Base-by-base conservation (phyloP, 2,329 filamentous ascomycete genomes). In the Monilinia laxa region DNA sequence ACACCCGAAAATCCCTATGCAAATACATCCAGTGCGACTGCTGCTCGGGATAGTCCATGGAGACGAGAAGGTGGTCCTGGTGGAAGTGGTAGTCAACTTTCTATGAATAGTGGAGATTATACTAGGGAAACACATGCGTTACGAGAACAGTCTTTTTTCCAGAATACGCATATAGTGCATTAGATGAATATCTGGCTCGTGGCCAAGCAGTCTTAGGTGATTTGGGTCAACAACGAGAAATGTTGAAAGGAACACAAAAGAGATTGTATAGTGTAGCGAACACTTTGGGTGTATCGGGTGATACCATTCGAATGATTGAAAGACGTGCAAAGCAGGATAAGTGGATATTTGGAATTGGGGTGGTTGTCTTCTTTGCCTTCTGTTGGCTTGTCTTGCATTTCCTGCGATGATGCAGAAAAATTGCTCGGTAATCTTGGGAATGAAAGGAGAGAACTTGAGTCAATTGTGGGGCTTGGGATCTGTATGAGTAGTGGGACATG, bases 291-390 rank as follows among this genome's bases (percentile, higher is more conserved):
- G 86, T 99, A 68, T 96, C 91, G 75, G 93, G 94, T 25, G 94
- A 98, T 77, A 99, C 95, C 2, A 99, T 99, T 71, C 88, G 95
- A 57, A 98, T 95, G 92, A 90, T 99, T 53, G 94, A 98, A 80
- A 81, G 95, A 72, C 84, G 95, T 70, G 93, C 95, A 62, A 90
- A 88, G 78, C 91, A 98, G 81, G 95, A 99, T 78, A 98, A 97
- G 80, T 98, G 93, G 93, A 96, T 99, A 47, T 99, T 99, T 78
- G 91, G 90, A 84, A 90, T 82, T 0, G 93, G 95, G 0, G 92
- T 94, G 3, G 79, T 96, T 6, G 79, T 95, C 47, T 99, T 99
- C 78, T 91, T 98, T 74, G 76, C 85, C 49, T 99, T 99, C 77
- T 97, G 94, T 78, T 98, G 92, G 87, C 80, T 95, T 70, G 93